Conservation (phyloP, 345 rosid genomes). For the Populus nigra region DNA sequence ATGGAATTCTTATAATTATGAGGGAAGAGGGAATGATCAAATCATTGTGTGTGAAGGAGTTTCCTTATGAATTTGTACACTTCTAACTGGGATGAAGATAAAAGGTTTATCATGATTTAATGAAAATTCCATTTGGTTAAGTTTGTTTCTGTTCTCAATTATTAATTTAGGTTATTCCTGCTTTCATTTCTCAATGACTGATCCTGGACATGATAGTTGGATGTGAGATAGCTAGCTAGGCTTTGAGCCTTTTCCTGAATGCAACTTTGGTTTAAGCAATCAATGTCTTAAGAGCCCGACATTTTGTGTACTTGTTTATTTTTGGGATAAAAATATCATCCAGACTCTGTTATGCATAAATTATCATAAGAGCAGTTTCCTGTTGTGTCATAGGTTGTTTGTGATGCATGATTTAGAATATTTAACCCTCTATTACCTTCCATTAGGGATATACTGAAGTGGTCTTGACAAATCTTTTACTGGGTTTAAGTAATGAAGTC, state of each 20-base stretch:
- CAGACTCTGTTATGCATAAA: not conserved
- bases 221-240: not conserved
- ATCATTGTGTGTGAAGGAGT: too few relatives aligned
- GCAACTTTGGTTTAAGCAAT: not conserved
- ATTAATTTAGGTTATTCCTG: not conserved
- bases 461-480: not conserved
- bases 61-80: too few relatives aligned
- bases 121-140: not conserved
- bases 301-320: not conserved
- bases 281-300: not conserved
- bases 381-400: not conserved
- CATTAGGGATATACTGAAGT: not conserved
- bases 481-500: not conserved
- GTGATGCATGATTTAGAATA: not conserved
- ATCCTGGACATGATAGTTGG: not conserved
- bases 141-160: not conserved
- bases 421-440: not conserved
- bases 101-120: not conserved
- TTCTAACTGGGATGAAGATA: too few relatives aligned
- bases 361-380: not conserved
- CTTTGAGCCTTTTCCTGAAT: not conserved
- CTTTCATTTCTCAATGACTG: not conserved
- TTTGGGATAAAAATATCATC: constrained; percentile 3
- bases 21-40: not conserved
- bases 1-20: not conserved